These are phyloP conservation scores for Hyaloscypha hepaticicola DNA, from an alignment of 495 filamentous ascomycete species.

Conservation along the genomic window DNA sequence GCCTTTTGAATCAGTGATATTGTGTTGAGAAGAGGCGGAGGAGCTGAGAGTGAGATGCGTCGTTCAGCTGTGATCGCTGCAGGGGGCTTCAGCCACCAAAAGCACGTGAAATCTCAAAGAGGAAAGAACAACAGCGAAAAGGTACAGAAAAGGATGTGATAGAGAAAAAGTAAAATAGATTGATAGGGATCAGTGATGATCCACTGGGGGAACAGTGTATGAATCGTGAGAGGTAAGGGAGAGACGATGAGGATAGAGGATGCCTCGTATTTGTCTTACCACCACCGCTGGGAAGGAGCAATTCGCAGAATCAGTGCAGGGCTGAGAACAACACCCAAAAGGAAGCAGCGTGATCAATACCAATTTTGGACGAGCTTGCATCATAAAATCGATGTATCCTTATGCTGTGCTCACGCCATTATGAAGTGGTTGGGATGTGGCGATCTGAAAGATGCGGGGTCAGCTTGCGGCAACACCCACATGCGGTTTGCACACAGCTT, in stretches of 20 bases:
- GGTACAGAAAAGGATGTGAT: background rate
- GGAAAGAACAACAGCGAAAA: background rate
- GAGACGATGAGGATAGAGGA: background rate
- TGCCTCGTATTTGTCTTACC: too few relatives aligned
- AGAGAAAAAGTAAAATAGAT: too few relatives aligned
- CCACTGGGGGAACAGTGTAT: too few relatives aligned
- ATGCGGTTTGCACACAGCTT: background rate
- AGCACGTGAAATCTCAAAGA: background rate
- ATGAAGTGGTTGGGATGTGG: background rate
- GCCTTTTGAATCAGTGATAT: background rate
- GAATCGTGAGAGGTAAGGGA: too few relatives aligned
- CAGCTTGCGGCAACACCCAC: background rate
- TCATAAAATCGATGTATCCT: background rate
- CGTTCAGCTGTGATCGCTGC: constrained; percentile 1
- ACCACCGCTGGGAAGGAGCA: too few relatives aligned
- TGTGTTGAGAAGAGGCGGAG: background rate
- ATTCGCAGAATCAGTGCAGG: too few relatives aligned
- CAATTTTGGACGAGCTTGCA: background rate
- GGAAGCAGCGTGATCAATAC: background rate
- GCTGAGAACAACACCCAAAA: background rate
- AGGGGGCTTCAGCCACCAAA: constrained; percentile 4
- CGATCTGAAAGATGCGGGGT: background rate
- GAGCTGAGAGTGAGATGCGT: background rate
- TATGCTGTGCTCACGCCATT: background rate
- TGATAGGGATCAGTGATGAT: too few relatives aligned